Base-by-base conservation (phyloP, 1,284 basidiomycete genomes). In the Phylloporus gajari region DNA sequence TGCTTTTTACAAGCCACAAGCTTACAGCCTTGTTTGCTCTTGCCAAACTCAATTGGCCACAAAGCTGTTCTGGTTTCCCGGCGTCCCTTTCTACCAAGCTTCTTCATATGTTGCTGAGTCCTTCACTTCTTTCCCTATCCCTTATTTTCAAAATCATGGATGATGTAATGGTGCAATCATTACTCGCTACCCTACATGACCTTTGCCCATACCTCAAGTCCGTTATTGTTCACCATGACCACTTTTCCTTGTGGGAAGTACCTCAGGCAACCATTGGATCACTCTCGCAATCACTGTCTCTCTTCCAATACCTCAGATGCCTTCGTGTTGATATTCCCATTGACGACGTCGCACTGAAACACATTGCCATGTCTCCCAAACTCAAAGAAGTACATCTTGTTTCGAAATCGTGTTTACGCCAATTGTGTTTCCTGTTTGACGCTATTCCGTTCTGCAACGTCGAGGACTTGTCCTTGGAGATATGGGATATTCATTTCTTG, bases 1-100 rank as follows among this genome's bases (percentile, higher is more conserved):
- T 23, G 3, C 9, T 70, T 74, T 46, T 32, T 75, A 27, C 65
- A 17, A 61, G 58, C 51, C 27, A 64, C 32, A 13, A 56, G 27
- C 46, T 30, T 12, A 17, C 65, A 59, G 17, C 30, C 53, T 32
- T 46, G 25, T 53, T 8, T 35, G 13, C 59, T 71, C 11, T 5
- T 56, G 2, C 73, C 74, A 5, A 74, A 68, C 40, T n/a, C n/a
- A n/a, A n/a, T n/a, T n/a, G n/a, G n/a, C n/a, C n/a, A n/a, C n/a
- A n/a, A n/a, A n/a, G n/a, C n/a, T n/a, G n/a, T n/a, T 74, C 44
- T 30, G 23, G 53, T 15, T 15, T 56, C 11, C 15, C 56, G 21
- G 19, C 30, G 23, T 21, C 56, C 15, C 56, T 15, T 61, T 60
- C 65, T 15, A 25, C 60, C 44, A 6, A 23, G 2, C 27, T 60